Conservation (phyloP, 345 rosid species). For the Arabis hirsuta region DNA sequence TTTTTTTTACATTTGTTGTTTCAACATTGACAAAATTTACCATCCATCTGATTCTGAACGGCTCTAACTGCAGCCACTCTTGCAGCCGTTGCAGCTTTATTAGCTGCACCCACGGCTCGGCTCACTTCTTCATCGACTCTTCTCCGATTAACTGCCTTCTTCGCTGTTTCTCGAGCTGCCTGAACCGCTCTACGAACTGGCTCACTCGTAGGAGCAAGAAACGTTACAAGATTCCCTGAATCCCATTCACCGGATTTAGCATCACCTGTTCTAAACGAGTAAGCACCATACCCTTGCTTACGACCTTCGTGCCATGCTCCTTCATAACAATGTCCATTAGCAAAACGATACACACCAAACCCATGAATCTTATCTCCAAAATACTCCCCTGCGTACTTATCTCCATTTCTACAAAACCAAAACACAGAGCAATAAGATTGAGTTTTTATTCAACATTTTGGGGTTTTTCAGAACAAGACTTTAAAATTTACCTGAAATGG, state of each 20-base stretch:
- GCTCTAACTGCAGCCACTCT: constrained; percentile 96
- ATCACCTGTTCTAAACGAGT: constrained; percentile 74
- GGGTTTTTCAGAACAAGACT: no score
- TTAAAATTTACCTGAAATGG: constrained; percentile 70
- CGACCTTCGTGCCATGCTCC: constrained; percentile 99
- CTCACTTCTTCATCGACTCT: constrained; percentile 83
- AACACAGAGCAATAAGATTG: background rate
- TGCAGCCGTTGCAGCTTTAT: constrained; percentile 91
- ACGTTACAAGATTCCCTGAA: constrained; percentile 60
- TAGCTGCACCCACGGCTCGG: constrained; percentile 70
- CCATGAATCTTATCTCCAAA: constrained; percentile 95
- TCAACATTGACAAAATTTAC: constrained; percentile 76
- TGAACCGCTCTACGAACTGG: constrained; percentile 68
- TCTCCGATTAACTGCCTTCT: constrained; percentile 60
- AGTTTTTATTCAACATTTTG: no score
- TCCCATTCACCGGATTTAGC: constrained; percentile 87
- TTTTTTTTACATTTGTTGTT: background rate
- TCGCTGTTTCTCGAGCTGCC: constrained; percentile 84
- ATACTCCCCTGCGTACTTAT: constrained; percentile 89
- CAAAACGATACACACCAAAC: constrained; percentile 86
- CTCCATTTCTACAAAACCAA: constrained; percentile 71
- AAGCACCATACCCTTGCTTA: constrained; percentile 89
- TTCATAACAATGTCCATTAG: constrained; percentile 90
- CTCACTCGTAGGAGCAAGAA: constrained; percentile 54
- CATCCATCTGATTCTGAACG: constrained; percentile 88